Conservation (phyloP, 768 basidiomycete species). For the Exidia glandulosa region DNA sequence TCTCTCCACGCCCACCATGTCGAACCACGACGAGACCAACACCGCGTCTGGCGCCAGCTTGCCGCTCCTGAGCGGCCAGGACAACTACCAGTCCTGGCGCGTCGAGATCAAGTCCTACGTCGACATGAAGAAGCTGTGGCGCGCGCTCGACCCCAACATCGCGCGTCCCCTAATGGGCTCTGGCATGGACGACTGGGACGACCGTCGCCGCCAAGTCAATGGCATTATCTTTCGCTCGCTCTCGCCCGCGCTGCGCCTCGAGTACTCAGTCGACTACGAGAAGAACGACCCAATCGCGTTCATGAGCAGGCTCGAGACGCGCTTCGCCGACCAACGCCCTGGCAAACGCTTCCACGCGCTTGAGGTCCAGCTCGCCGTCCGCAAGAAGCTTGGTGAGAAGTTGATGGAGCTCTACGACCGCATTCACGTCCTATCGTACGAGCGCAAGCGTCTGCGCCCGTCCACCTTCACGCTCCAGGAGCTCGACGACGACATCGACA, state of each 20-base stretch:
- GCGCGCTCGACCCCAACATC: no score
- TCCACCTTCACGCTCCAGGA: background rate
- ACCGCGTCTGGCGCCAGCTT: no score
- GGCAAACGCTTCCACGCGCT: background rate
- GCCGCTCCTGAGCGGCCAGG: no score
- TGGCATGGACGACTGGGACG: no score
- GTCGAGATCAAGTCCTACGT: no score
- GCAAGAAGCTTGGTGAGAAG: background rate
- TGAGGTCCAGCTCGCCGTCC: background rate
- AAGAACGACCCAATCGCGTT: background rate
- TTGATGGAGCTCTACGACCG: background rate
- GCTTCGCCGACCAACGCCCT: background rate
- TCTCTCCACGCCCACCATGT: no score
- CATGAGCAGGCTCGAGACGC: background rate
- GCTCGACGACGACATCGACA: background rate
- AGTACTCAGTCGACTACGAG: background rate
- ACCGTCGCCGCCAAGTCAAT: background rate
- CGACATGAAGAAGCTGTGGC: no score
- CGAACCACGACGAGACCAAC: no score
- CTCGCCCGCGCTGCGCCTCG: background rate
- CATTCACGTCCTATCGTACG: background rate
- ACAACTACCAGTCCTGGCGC: no score
- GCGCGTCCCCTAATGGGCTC: no score
- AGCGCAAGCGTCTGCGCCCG: background rate
- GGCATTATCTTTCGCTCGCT: background rate